Evolutionary conservation across 768 basidiomycete genomes (phyloP).

Genomic region (Scleroderma citrinum): DNA sequence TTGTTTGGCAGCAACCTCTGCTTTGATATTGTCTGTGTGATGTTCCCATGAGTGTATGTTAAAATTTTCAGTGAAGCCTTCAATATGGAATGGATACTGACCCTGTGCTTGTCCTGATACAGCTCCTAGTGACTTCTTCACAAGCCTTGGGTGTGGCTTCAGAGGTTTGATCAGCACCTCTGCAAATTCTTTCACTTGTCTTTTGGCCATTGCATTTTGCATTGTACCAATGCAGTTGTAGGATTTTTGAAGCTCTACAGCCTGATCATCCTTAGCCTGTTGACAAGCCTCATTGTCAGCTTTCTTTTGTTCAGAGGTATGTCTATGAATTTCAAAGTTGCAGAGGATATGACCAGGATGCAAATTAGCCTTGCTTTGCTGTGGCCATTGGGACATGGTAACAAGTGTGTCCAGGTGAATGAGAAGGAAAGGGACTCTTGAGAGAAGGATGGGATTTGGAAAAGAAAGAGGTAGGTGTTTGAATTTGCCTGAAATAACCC

Average conservation of each 20-base stretch:
- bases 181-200: background rate
- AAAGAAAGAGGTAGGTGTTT: no score
- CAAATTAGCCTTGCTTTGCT: background rate
- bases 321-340: background rate
- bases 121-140: no score
- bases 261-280: background rate
- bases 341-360: background rate
- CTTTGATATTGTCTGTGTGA: no score
- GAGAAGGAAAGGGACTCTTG: background rate
- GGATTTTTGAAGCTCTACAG: background rate
- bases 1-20: no score
- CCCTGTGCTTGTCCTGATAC: no score
- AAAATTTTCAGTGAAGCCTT: no score
- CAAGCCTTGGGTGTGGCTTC: no score
- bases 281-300: background rate
- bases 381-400: background rate
- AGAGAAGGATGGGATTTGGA: background rate
- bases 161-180: background rate
- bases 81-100: no score
- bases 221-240: background rate
- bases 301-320: background rate
- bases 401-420: no score
- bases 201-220: background rate
- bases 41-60: no score
- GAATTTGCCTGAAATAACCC: no score